Evolutionary conservation across 1,139 yeast genomes (phyloP).

Genomic region (Yueomyces sp.): DNA sequence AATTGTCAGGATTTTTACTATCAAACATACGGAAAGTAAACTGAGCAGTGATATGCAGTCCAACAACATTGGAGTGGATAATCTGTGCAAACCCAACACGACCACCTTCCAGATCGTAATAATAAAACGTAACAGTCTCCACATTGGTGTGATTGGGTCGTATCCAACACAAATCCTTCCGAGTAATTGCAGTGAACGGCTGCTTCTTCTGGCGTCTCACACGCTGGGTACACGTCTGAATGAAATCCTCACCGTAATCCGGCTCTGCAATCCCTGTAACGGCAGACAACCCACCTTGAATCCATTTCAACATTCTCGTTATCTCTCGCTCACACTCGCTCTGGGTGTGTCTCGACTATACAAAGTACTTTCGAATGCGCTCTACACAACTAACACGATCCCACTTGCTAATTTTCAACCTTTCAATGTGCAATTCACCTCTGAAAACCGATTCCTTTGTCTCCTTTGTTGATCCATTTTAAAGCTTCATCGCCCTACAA

Average conservation of each 20-base stretch:
- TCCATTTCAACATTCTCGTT: conserved; percentile 59
- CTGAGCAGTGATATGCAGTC: conserved; percentile 84
- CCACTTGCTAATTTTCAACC: too few relatives aligned
- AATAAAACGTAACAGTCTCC: conserved; percentile 89
- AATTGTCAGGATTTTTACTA: conserved; percentile 16
- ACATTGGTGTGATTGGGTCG: conserved; percentile 76
- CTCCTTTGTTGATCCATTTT: too few relatives aligned
- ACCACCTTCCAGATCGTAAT: conserved; percentile 49
- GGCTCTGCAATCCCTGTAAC: conserved; percentile 97
- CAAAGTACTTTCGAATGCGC: too few relatives aligned
- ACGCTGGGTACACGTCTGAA: conserved; percentile 62
- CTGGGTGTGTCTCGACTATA: too few relatives aligned
- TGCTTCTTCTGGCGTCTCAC: conserved; percentile 34
- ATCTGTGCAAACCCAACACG: conserved; percentile 83
- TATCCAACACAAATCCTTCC: conserved; percentile 62
- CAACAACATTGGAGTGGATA: conserved; percentile 85
- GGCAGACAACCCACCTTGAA: conserved; percentile 78
- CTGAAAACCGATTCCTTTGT: too few relatives aligned
- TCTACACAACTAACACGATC: too few relatives aligned
- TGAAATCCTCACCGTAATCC: conserved; percentile 85
- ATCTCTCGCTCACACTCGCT: not conserved
- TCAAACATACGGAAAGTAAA: conserved; percentile 76
- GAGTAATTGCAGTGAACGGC: conserved; percentile 42
- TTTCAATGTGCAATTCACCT: too few relatives aligned
- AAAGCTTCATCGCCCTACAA: too few relatives aligned